Base-by-base conservation (phyloP, 805 yeast species). In the Cyberlindnera subsufficiens region DNA sequence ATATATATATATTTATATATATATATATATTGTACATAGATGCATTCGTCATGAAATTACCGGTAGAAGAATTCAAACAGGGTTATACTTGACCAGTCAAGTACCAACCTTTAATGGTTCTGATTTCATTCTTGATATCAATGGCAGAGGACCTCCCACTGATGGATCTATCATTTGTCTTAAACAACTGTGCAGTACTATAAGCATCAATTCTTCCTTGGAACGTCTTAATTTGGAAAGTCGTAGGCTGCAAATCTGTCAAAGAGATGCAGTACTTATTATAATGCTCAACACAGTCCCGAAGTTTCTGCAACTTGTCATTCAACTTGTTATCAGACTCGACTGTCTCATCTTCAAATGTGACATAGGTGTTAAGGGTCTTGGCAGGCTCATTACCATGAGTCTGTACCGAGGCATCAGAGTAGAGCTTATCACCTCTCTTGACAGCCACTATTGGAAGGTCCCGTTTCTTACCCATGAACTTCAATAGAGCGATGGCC, bases 391-490 rank as follows among this genome's bases (percentile, higher is more conserved):
- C 18, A 8, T 45, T 45, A 8, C 32, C 38, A 4, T 40, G 44
- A 11, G 62, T 56, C 32, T 56, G 61, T 13, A 59, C 49, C 44
- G 55, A 58, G 11, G 68, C 60, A 50, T 68, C 73, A 14, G 65
- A 60, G 39, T 65, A 62, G 19, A 60, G 48, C 18, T 53, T 53
- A 22, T 66, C 71, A 32, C 68, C 68, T 47, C 67, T 67, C 18
- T 67, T 71, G 13, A 72, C 54, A 10, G 65, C 65, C n/a, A 72
- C 65, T 4, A 66, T 52, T 4, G 78, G 72, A 0, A 72, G 63
- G 32, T 62, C 48, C 15, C 54, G 56, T 16, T 57, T 46, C 6
- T 64, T 47, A n/a, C 60, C 42, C 2, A 46, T 39, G 25, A 38
- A 29, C 18, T 51, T 58, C 2, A 74, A 54, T 3, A 55, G 18